phyloP scores from a whole-genome alignment of 129 eudicot species.

The Kitagawia praeruptora region DNA sequence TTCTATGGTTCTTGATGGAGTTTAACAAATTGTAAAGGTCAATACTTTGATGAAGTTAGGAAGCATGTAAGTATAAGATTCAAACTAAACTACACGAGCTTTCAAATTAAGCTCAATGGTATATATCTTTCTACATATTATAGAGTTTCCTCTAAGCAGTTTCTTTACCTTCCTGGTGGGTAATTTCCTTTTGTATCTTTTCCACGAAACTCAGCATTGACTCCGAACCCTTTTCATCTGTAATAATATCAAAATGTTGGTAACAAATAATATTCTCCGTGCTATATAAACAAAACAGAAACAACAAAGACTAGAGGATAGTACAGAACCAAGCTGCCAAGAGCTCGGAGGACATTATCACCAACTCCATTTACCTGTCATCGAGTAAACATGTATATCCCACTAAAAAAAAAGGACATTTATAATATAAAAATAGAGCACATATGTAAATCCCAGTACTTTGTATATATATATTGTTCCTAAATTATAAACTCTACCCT shows the following conservation, averaged over 20 bases:
- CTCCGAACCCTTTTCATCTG: slow-evolving; percentile 51
- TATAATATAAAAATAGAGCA: too few relatives aligned
- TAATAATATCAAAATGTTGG: background rate
- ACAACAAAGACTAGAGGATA: background rate
- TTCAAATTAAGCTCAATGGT: background rate
- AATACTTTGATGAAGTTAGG: background rate
- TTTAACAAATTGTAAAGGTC: background rate
- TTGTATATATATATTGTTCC: too few relatives aligned
- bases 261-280: background rate
- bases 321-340: too few relatives aligned
- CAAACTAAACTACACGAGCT: too few relatives aligned
- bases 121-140: background rate
- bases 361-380: too few relatives aligned
- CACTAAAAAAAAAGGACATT: too few relatives aligned
- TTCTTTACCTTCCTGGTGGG: slow-evolving; percentile 25
- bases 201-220: slow-evolving; percentile 41
- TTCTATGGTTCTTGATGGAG: background rate
- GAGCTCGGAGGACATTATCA: too few relatives aligned
- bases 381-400: too few relatives aligned
- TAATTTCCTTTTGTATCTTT: slow-evolving; percentile 36
- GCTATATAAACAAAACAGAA: background rate
- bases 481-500: too few relatives aligned
- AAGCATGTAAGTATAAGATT: background rate
- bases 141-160: background rate
- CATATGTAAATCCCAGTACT: too few relatives aligned